Evolutionary conservation across 2,329 filamentous ascomycete genomes (phyloP), one percentile per base, ranked within the genome.

Genomic region (Hypoxylon sp.): DNA sequence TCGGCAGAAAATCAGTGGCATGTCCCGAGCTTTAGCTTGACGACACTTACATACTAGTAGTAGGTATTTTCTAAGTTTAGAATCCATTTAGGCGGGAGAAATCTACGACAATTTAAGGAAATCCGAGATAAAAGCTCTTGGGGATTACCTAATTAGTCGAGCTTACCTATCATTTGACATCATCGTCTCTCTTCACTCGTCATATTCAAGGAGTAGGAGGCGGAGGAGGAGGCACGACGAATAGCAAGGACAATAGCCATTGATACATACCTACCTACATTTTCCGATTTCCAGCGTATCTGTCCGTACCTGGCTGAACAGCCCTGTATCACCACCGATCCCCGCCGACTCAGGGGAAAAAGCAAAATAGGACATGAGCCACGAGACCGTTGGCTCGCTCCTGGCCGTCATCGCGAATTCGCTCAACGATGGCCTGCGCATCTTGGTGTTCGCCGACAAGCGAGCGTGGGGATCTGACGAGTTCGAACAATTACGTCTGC

Each of bases 381-480:
- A 70, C 66, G 77, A 81, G 67, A 80, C 80, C 38, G 79, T 84
- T 65, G 82, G 82, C 63, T 76, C 77, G 59, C 74, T 83, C 64
- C 78, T 84, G 67, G 80, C 80, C 64, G 73, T 73, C 69, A 82
- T 84, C 67, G 82, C 81, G 61, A 78, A 74, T 55, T 73, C 76
- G 42, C 67, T 84, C 61, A 74, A 73, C 63, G 78, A 82, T 58
- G 75, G 74, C 51, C 69, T 83, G 60, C 79, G 79, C 63, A 78
- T 78, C 59, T 71, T 84, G 63, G 74, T 74, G 69, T 75, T 81
- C 59, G 76, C 80, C 61, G 81, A 84, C 67, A 83, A 83, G 69
- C 75, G 75, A 32, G 76, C 78, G 55, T 84, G 82, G 82, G 79
- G 77, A 0, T 71, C 74, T 15, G 80, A 83, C 72, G 81, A 84